phyloP scores from a whole-genome alignment of 1,284 basidiomycete genomes.

The Sporisorium iseilematis-ciliati region DNA sequence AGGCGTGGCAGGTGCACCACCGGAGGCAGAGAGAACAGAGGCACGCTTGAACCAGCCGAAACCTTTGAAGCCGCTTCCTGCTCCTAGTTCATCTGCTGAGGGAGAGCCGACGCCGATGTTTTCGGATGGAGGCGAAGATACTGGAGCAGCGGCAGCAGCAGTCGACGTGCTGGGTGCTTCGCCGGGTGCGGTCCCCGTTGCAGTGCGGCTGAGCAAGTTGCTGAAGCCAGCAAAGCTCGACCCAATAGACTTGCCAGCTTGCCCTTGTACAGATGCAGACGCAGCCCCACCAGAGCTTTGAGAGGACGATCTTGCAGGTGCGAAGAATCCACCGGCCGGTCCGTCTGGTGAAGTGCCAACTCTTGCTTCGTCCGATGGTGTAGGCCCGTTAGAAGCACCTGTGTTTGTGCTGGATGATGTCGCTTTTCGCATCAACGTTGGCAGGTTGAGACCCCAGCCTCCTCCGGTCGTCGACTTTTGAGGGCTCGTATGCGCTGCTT shows the following conservation, averaged over 20 bases:
- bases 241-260: slow-evolving; percentile 25
- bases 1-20: not conserved
- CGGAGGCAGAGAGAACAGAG: slow-evolving; percentile 14
- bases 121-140: slow-evolving; percentile 8
- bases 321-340: slow-evolving; percentile 4
- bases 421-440: slow-evolving; percentile 49
- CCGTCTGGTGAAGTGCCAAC: not conserved
- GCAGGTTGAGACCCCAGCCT: slow-evolving; percentile 51
- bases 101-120: slow-evolving; percentile 4
- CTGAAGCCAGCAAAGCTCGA: slow-evolving; percentile 43
- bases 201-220: slow-evolving; percentile 31
- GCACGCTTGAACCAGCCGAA: slow-evolving; percentile 53
- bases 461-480: slow-evolving; percentile 13
- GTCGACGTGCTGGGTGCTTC: slow-evolving; percentile 3
- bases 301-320: slow-evolving; percentile 7
- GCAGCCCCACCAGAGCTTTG: not conserved
- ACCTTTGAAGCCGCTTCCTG: slow-evolving; percentile 36
- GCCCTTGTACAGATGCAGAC: not conserved
- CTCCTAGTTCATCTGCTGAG: slow-evolving; percentile 11
- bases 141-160: slow-evolving; percentile 6
- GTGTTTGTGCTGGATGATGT: slow-evolving; percentile 31
- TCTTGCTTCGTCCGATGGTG: slow-evolving; percentile 35
- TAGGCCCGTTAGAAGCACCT: slow-evolving; percentile 22
- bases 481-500: slow-evolving; percentile 30
- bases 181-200: slow-evolving; percentile 9